These are phyloP conservation scores for Epichloe baconii DNA, from an alignment of 2,329 filamentous ascomycete genomes.

Conservation along the genomic window DNA sequence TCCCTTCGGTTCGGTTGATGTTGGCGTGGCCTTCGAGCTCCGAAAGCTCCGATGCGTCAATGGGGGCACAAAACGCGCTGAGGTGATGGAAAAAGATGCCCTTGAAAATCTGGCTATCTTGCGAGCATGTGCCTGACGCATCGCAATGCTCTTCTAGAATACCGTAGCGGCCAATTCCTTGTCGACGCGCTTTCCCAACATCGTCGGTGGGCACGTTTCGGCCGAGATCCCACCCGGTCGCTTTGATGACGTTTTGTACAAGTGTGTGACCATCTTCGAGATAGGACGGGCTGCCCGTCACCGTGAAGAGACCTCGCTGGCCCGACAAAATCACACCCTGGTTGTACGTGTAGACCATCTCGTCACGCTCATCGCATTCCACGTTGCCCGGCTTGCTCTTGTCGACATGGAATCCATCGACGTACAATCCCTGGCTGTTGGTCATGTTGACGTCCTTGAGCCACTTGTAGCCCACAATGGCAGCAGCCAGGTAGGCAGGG, in stretches of 20 bases:
- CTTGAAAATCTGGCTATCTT: slow-evolving; percentile 85
- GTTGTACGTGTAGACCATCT: slow-evolving; percentile 93
- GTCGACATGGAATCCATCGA: slow-evolving; percentile 77
- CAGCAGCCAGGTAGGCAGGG: slow-evolving; percentile 55
- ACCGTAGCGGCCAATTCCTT: slow-evolving; percentile 64
- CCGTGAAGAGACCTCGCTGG: slow-evolving; percentile 65
- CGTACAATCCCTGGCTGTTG: slow-evolving; percentile 60
- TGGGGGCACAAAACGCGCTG: slow-evolving; percentile 58
- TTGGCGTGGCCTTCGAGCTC: slow-evolving; percentile 6
- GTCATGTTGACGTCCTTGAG: slow-evolving; percentile 69
- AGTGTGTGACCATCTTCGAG: slow-evolving; percentile 70
- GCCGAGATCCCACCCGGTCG: slow-evolving; percentile 61
- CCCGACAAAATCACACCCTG: slow-evolving; percentile 83
- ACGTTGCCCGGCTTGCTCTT: slow-evolving; percentile 50
- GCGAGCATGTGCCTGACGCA: slow-evolving; percentile 57
- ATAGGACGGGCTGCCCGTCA: slow-evolving; percentile 58
- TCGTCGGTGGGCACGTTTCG: slow-evolving; percentile 29
- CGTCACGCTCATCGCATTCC: slow-evolving; percentile 66
- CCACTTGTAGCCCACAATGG: slow-evolving; percentile 71
- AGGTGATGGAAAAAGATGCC: slow-evolving; percentile 94
- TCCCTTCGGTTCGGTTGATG: slow-evolving; percentile 12
- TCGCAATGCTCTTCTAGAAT: slow-evolving; percentile 81
- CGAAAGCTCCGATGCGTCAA: slow-evolving; percentile 29
- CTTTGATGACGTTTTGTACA: slow-evolving; percentile 57
- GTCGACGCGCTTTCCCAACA: slow-evolving; percentile 25